These are phyloP conservation scores for Raphanus hybrid DNA, from an alignment of 441 rosid species.

Conservation along the genomic window DNA sequence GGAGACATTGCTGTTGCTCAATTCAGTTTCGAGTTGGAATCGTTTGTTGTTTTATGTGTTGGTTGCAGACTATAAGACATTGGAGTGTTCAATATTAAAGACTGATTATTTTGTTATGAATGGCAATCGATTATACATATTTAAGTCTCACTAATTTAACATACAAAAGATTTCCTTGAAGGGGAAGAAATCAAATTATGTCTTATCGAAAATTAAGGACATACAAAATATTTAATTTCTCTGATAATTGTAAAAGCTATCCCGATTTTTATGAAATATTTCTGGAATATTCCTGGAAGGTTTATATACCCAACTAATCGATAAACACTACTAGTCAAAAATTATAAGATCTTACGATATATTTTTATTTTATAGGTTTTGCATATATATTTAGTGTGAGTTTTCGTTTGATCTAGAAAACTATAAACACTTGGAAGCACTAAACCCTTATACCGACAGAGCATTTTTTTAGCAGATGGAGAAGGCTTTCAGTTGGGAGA, in stretches of 20 bases:
- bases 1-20: conserved; percentile 17
- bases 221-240: neutral
- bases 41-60: conserved; percentile 20
- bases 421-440: too few species aligned
- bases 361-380: too few species aligned
- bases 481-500: conserved; percentile 13
- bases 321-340: neutral
- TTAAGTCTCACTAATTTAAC: too few species aligned
- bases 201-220: neutral
- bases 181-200: neutral
- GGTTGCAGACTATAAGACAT: neutral
- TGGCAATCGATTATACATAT: too few species aligned
- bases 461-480: neutral
- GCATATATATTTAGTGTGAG: too few species aligned
- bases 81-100: too few species aligned
- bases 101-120: too few species aligned
- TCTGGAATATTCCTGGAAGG: neutral
- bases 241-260: neutral
- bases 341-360: neutral
- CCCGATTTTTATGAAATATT: neutral
- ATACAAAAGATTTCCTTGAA: neutral
- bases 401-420: too few species aligned
- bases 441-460: too few species aligned
- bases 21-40: neutral
- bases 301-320: neutral